Evolutionary conservation across 805 yeast genomes (phyloP).

Genomic region (Wickerhamomyces rabaulensis): DNA sequence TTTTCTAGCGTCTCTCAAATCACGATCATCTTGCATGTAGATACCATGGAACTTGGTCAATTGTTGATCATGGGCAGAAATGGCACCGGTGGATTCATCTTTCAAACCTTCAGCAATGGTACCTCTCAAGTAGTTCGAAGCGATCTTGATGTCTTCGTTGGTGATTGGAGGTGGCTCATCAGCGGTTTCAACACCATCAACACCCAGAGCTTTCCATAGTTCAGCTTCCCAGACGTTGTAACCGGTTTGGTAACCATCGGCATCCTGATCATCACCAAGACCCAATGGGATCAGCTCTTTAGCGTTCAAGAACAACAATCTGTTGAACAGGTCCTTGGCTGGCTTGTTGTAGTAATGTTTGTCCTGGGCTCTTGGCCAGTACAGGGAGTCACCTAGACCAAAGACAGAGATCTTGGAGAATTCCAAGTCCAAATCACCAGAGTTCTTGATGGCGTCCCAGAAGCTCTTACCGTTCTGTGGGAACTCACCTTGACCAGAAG

Average conservation of each 20-base stretch:
- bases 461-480: slow-evolving; percentile 74
- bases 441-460: slow-evolving; percentile 67
- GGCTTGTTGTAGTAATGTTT: slow-evolving; percentile 93
- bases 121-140: slow-evolving; percentile 85
- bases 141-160: slow-evolving; percentile 91
- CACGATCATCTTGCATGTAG: slow-evolving; percentile 98
- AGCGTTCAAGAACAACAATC: slow-evolving; percentile 68
- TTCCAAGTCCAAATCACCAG: slow-evolving; percentile 63
- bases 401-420: slow-evolving; percentile 68
- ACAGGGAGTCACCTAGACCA: slow-evolving; percentile 92
- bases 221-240: slow-evolving; percentile 80
- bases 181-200: slow-evolving; percentile 70
- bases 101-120: slow-evolving; percentile 81
- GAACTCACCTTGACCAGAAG: slow-evolving; percentile 93
- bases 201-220: slow-evolving; percentile 87
- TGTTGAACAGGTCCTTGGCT: slow-evolving; percentile 61
- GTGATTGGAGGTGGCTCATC: slow-evolving; percentile 92
- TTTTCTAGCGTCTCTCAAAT: slow-evolving; percentile 87
- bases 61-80: slow-evolving; percentile 87
- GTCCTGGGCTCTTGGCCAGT: slow-evolving; percentile 98
- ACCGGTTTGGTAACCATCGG: slow-evolving; percentile 93
- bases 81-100: slow-evolving; percentile 86
- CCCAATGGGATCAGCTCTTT: slow-evolving; percentile 70
- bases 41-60: slow-evolving; percentile 96
- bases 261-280: slow-evolving; percentile 95